A percentile compares a stretch with the other conserved stretches of the same genome.
Evolutionary conservation across 371 early-diverging fungal genomes (phyloP).

Genomic region (Mortierella sp.): DNA sequence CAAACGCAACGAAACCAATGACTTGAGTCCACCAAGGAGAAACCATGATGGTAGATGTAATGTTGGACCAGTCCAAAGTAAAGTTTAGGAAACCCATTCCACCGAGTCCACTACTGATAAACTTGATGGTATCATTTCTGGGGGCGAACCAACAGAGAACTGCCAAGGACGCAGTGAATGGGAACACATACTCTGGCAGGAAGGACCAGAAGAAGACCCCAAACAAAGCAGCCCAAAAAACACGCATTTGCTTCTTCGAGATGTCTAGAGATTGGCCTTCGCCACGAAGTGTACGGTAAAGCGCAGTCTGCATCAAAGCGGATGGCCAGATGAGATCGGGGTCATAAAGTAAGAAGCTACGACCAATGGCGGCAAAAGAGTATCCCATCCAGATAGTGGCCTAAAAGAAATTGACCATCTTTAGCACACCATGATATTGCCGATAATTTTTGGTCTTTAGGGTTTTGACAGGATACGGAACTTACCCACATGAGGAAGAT

Average conservation of each 20-base stretch:
- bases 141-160: constrained; percentile 57
- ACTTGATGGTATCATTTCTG: constrained; percentile 40
- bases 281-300: constrained; percentile 53
- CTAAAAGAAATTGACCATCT: background rate
- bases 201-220: constrained; percentile 58
- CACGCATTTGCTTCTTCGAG: constrained; percentile 50
- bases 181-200: constrained; percentile 55
- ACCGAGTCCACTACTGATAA: constrained; percentile 52
- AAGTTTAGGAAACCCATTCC: constrained; percentile 59
- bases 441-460: too few species aligned
- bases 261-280: constrained; percentile 42
- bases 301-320: constrained; percentile 55
- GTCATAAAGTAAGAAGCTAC: constrained; percentile 55
- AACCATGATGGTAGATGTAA: constrained; percentile 53
- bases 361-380: constrained; percentile 54
- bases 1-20: constrained; percentile 49
- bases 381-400: constrained; percentile 58
- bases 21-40: constrained; percentile 60
- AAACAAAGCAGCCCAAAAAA: constrained; percentile 42
- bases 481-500: constrained; percentile 54
- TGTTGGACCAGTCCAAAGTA: constrained; percentile 56
- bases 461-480: constrained; percentile 3
- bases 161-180: constrained; percentile 49
- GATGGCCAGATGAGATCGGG: constrained; percentile 58
- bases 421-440: too few species aligned